Conservation (phyloP, 208 protist species). For the Wallacemonas rigidus region DNA sequence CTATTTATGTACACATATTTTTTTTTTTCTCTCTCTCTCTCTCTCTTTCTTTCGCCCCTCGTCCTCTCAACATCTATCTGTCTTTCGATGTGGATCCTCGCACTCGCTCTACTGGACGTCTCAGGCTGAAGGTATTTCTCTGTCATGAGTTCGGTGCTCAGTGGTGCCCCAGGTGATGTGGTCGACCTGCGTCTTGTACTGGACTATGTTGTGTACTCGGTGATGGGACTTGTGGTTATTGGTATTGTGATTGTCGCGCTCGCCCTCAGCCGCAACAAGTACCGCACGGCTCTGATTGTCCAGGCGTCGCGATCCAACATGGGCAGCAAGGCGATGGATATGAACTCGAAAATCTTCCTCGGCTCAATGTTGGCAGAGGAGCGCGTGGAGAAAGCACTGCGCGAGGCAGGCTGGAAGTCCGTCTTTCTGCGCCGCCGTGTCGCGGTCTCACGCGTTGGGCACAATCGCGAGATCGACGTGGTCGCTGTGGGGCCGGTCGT, state of each 20-base stretch:
- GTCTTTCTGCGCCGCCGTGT: constrained; percentile 86
- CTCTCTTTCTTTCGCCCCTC: not conserved
- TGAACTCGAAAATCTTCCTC: constrained; percentile 40
- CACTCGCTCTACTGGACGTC: not conserved
- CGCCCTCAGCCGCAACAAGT: constrained; percentile 49
- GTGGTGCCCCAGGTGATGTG: not conserved
- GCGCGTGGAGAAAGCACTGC: constrained; percentile 60
- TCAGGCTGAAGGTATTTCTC: not conserved
- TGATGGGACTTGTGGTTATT: constrained; percentile 40
- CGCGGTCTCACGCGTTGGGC: constrained; percentile 59
- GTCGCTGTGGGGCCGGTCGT: constrained; percentile 78
- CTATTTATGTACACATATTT: not conserved
- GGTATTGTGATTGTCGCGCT: constrained; percentile 42
- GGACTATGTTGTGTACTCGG: constrained; percentile 40
- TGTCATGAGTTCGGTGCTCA: not conserved
- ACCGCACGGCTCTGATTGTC: constrained; percentile 41
- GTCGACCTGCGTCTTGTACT: constrained; percentile 17
- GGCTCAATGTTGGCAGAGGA: constrained; percentile 78
- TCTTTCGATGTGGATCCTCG: not conserved
- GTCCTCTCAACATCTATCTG: not conserved
- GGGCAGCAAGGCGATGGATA: constrained; percentile 34
- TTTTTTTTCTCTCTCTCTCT: not conserved
- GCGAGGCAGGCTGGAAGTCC: constrained; percentile 70
- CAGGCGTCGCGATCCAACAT: constrained; percentile 51
- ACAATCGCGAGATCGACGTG: constrained; percentile 91